Conservation (phyloP, 345 rosid species). For the Populus davidiana region DNA sequence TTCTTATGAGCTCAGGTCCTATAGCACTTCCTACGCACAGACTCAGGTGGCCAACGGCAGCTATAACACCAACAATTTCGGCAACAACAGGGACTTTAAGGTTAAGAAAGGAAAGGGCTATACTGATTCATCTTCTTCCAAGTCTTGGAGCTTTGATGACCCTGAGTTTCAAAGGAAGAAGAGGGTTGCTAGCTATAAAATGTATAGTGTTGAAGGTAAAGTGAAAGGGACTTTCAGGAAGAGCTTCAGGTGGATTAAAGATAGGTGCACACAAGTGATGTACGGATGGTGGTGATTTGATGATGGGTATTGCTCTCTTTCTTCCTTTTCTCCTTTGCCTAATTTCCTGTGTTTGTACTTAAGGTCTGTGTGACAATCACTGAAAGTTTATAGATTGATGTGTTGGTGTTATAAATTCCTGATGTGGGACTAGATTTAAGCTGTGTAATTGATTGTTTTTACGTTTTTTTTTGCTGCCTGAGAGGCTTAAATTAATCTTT, state of each 20-base stretch:
- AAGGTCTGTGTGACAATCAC: conserved; percentile 9
- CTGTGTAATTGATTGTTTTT: conserved; percentile 5
- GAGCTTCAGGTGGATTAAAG: conserved; percentile 89
- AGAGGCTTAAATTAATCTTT: conserved; percentile 5
- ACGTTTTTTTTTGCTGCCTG: conserved; percentile 3
- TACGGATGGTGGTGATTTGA: conserved; percentile 76
- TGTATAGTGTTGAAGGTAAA: conserved; percentile 79
- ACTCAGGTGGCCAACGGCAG: conserved; percentile 38
- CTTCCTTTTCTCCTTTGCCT: not conserved
- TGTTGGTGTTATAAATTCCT: conserved; percentile 12
- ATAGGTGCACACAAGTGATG: conserved; percentile 60
- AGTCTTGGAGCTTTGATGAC: conserved; percentile 55
- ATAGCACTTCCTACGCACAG: conserved; percentile 58
- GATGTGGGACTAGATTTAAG: conserved; percentile 10
- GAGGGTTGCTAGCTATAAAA: conserved; percentile 89
- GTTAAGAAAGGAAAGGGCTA: conserved; percentile 51
- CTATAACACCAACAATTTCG: conserved; percentile 4
- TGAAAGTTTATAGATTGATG: conserved; percentile 3
- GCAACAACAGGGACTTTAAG: conserved; percentile 27
- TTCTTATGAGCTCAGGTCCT: conserved; percentile 54
- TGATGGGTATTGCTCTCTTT: not conserved
- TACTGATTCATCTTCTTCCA: conserved; percentile 44
- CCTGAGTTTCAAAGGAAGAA: conserved; percentile 94
- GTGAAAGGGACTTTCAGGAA: conserved; percentile 84
- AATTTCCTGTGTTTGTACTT: conserved; percentile 4